Evolutionary conservation across 352 stramenopile species (phyloP).

Genomic region (Globisporangium camurandrum): DNA sequence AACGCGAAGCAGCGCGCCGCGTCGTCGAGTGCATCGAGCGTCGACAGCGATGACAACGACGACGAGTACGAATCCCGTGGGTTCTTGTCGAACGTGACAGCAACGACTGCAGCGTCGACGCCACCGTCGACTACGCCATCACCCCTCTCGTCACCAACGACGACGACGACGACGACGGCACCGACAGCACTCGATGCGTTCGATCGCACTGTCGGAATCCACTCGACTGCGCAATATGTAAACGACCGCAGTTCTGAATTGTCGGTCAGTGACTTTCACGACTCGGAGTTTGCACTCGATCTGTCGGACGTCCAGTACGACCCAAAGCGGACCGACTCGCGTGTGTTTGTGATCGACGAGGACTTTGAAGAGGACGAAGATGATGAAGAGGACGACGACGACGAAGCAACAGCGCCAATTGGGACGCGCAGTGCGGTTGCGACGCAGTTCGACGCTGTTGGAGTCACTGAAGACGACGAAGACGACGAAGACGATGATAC

Average conservation of each 20-base stretch:
- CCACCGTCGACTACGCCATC: constrained; percentile 4
- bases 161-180: constrained; percentile 11
- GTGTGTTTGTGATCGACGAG: constrained; percentile 9
- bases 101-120: constrained; percentile 9
- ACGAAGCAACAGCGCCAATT: too few relatives aligned
- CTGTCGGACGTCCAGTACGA: constrained; percentile 20
- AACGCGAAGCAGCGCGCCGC: constrained; percentile 8
- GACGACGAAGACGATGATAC: constrained; percentile 21
- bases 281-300: constrained; percentile 50
- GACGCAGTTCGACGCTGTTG: not conserved
- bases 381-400: constrained; percentile 1
- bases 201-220: too few relatives aligned
- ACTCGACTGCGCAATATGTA: too few relatives aligned
- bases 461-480: constrained; percentile 1
- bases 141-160: constrained; percentile 26
- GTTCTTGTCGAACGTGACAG: constrained; percentile 15
- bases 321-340: not conserved
- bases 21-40: constrained; percentile 9
- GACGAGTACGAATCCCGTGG: too few relatives aligned
- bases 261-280: constrained; percentile 30
- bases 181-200: too few relatives aligned
- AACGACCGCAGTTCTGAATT: constrained; percentile 8
- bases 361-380: constrained; percentile 9
- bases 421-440: not conserved
- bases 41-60: constrained; percentile 29